Evolutionary conservation across 805 yeast genomes (phyloP), one percentile per base, ranked within the genome.

Genomic region (Ogataea pilisensis): DNA sequence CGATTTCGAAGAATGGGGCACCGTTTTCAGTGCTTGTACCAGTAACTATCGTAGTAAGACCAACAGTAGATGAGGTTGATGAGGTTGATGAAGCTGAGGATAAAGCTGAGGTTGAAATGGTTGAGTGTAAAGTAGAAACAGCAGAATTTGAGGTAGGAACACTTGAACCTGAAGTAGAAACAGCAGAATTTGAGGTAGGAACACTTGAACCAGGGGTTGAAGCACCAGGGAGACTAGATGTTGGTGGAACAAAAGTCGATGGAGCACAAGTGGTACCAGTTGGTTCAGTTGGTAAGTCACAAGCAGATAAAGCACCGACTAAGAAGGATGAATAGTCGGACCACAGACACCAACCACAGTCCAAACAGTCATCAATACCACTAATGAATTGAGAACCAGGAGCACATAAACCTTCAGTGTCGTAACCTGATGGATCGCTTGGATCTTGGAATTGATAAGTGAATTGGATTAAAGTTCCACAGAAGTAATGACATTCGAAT

Each of bases 271-370:
- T 31, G 11, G 68, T 61, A 49, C 68, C 69, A 27, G 69, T 65
- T 55, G 69, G 69, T 41, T 54, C 58, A n/a, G 68, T 63, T 13
- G 55, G 37, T 17, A 54, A 45, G 28, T 37, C 19, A 51, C 70
- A 65, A 14, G 54, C 64, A n/a, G 50, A 58, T 30, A 65, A 49
- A 17, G 69, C 60, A 11, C 46, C 29, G 19, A 57, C 43, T 38
- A 65, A 55, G 50, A 49, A 65, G 1, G 43, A 37, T 30, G 66
- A 63, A 49, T 65, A 65, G 50, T 65, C 61, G 35, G 43, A 42
- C 69, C 69, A 65, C 45, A 65, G 46, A 39, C 67, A 63, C 67
- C 70, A 65, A 34, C 69, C 70, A 61, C 70, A 66, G 37, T 53
- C 64, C 48, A 66, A 53, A 54, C 71, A 66, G 8, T 48, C 46